A percentile compares a stretch with the other conserved stretches of the same genome.
Evolutionary conservation across 192 early-diverging fungal genomes (phyloP).

Genomic region (Gamsiella multidivaricata): DNA sequence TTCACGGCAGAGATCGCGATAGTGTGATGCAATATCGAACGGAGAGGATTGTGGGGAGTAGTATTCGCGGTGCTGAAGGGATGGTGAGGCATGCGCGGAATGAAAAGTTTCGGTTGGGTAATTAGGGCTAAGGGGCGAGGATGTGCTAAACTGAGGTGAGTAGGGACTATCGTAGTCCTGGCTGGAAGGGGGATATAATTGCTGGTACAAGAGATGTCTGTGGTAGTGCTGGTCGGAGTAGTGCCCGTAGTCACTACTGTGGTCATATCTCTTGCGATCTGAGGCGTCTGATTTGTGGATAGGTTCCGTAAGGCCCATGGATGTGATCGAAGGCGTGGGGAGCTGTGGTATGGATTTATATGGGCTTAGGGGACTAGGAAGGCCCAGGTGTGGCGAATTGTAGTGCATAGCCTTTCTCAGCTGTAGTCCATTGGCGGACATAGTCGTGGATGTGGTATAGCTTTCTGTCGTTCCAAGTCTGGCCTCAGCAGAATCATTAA

Average conservation of each 20-base stretch:
- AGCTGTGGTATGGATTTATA: not conserved
- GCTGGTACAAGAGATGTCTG: not conserved
- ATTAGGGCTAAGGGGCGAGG: not conserved
- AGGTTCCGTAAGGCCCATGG: not conserved
- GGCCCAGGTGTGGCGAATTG: not conserved
- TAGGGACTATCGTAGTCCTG: conserved; percentile 5
- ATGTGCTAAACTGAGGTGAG: not conserved
- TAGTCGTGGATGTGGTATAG: not conserved
- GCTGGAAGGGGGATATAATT: not conserved
- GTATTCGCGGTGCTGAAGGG: conserved; percentile 6
- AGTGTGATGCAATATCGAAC: not conserved
- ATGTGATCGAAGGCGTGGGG: conserved; percentile 6
- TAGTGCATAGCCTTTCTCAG: not conserved
- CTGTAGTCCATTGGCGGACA: not conserved
- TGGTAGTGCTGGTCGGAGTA: conserved; percentile 8
- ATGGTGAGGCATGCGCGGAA: conserved; percentile 5
- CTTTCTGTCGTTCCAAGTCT: not conserved
- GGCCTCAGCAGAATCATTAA: not conserved
- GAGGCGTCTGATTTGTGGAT: not conserved
- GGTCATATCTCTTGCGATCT: not conserved
- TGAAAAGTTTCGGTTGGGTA: conserved; percentile 12
- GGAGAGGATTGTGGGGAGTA: not conserved
- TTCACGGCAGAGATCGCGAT: not conserved
- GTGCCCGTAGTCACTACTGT: not conserved
- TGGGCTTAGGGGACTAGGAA: not conserved